Evolutionary conservation across 192 early-diverging fungal species (phyloP).

Genomic region (Backusella australiensis): DNA sequence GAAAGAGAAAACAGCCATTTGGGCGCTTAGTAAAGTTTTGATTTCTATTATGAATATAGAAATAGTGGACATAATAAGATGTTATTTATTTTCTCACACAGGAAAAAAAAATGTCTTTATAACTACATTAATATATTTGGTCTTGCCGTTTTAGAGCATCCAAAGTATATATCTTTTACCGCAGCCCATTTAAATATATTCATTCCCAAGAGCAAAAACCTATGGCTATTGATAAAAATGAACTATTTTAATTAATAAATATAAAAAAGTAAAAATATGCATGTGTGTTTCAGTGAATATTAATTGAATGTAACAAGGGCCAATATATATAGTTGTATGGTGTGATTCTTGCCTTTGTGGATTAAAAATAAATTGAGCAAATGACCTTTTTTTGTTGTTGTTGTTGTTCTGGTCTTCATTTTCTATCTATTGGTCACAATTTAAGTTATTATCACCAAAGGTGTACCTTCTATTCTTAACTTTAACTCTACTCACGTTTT

Average conservation of each 20-base stretch:
- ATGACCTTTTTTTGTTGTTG: neutral
- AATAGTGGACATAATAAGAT: slow-evolving; percentile 1
- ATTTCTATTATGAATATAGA: neutral
- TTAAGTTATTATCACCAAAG: neutral
- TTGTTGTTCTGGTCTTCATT: neutral
- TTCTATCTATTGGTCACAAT: neutral
- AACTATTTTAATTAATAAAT: neutral
- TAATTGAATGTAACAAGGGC: neutral
- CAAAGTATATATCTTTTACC: neutral
- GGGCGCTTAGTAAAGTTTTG: neutral
- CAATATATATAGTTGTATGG: neutral
- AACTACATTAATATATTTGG: neutral
- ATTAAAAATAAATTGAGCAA: neutral
- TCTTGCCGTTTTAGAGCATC: neutral
- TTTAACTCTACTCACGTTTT: neutral
- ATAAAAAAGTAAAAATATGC: neutral
- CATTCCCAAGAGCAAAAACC: neutral
- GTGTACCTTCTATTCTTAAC: neutral
- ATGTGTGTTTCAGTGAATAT: neutral
- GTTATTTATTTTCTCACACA: slow-evolving; percentile 1
- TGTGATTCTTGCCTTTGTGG: neutral
- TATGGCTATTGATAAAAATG: neutral
- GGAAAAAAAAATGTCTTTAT: neutral
- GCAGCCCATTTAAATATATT: neutral
- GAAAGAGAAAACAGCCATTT: neutral